Base-by-base conservation (phyloP, 2,329 filamentous ascomycete species). In the Sporothrix humicola region DNA sequence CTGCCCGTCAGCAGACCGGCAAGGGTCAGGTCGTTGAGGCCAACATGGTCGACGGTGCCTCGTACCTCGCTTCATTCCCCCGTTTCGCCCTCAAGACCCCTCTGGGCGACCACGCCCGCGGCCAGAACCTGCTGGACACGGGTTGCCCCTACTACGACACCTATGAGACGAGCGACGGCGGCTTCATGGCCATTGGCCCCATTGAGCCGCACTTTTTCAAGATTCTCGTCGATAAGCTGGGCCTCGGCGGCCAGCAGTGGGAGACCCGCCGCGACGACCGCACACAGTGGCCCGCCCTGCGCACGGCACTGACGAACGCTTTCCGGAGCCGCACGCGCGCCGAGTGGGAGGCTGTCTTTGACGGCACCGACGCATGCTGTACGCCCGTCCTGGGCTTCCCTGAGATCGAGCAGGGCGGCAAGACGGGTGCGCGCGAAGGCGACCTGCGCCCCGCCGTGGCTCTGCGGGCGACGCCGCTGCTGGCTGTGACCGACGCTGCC, bases 21-120 rank as follows among this genome's bases (percentile, higher is more conserved):
- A 84, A 83, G 1, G 95, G 95, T 0, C 95, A 98, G 82, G 91
- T 98, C 13, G 94, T 98, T 9, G 94, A 98, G 83, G 93, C 93
- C 17, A 98, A 97, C 81, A 98, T 98, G 95, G 95, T 98, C 13
- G 95, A 98, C 83, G 95, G 95, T 9, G 89, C 88, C 26, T 88
- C 90, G 50, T 95, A 95, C 81, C 83, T 98, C 37, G 91, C 91
- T 1, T 92, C 90, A 0, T 95, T 95, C 83, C 91, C 93, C 70
- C 86, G 95, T 48, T 84, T 97, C 75, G 85, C 86, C 42, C 85
- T 86, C 75, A 90, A 91, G 79, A 90, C 85, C 7, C 86, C 88
- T 0, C 79, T 90, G 54, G 95, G 93, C 85, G 80, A 84, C 77
- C 81, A 81, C 3, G 86, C 88, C 37, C 85, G 95, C 68, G 95